A percentile compares a stretch with the other conserved stretches of the same genome.
phyloP scores from a whole-genome alignment of 2,329 filamentous ascomycete species.

The Fusarium sp. region DNA sequence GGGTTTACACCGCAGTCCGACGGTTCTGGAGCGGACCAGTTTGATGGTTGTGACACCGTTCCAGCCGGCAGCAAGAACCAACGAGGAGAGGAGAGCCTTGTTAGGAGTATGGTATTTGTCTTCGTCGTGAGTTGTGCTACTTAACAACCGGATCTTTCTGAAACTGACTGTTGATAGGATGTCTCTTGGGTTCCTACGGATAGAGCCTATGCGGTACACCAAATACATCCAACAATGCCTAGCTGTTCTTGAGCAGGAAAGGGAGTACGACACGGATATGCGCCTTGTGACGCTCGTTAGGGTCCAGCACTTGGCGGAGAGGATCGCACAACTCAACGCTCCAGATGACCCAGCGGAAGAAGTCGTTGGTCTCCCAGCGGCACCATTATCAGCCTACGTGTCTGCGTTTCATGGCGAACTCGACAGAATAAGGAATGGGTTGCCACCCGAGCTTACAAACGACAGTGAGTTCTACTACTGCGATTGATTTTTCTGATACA shows the following conservation, averaged over 20 bases:
- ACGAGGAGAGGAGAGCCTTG: constrained; percentile 65
- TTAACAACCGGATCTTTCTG: not conserved
- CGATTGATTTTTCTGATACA: fast-evolving
- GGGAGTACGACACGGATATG: constrained; percentile 61
- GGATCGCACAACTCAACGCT: constrained; percentile 57
- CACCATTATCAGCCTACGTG: constrained; percentile 59
- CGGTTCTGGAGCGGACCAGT: constrained; percentile 55
- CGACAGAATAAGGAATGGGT: constrained; percentile 52
- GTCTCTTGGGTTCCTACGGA: constrained; percentile 56
- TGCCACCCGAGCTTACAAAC: constrained; percentile 51
- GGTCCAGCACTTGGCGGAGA: constrained; percentile 63
- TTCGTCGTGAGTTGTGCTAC: constrained; percentile 57
- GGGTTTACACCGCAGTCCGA: constrained; percentile 57
- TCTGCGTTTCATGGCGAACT: constrained; percentile 60
- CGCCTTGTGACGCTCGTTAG: constrained; percentile 60
- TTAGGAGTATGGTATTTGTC: constrained; percentile 67
- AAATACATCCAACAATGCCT: constrained; percentile 65
- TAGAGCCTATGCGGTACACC: constrained; percentile 63
- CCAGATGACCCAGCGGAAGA: constrained; percentile 52
- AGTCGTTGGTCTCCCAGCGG: constrained; percentile 51
- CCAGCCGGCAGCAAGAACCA: constrained; percentile 54
- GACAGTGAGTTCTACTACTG: constrained; percentile 51
- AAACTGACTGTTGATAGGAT: constrained; percentile 49
- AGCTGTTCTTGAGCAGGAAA: constrained; percentile 55
- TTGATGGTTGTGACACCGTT: constrained; percentile 57